Evolutionary conservation across 202 grass and related monocot genomes (phyloP).

Genomic region (Setaria viridis): DNA sequence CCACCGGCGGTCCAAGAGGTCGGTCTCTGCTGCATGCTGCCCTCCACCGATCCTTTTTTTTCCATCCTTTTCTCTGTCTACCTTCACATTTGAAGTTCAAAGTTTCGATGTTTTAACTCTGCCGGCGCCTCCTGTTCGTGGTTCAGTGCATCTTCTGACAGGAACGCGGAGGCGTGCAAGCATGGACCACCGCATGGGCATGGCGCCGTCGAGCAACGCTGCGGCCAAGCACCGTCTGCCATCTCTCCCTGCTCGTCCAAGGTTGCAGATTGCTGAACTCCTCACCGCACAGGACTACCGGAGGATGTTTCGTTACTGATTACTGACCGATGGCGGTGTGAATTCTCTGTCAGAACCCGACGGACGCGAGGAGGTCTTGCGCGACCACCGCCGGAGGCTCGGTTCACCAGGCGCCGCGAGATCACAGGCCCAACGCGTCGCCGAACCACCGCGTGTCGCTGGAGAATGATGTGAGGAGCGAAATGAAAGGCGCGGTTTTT

Average conservation of each 20-base stretch:
- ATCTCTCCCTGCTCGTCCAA: background rate
- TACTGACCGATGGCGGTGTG: constrained; percentile 1
- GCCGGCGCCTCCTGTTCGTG: background rate
- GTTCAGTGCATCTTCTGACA: constrained; percentile 60
- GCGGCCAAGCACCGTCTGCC: constrained; percentile 33
- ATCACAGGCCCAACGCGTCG: constrained; percentile 50
- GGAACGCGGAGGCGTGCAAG: constrained; percentile 52
- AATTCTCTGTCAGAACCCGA: constrained; percentile 44
- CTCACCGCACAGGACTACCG: background rate
- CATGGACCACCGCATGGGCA: constrained; percentile 38
- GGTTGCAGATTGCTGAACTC: background rate
- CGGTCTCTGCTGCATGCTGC: background rate
- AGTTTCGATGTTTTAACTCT: background rate
- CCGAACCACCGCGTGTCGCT: constrained; percentile 74
- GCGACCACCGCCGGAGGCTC: constrained; percentile 26
- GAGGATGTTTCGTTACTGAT: background rate
- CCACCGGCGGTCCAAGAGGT: constrained; percentile 70
- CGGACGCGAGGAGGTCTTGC: constrained; percentile 42
- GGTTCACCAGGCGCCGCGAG: constrained; percentile 33
- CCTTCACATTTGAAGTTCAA: background rate
- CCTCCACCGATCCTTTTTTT: background rate
- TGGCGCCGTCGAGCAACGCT: constrained; percentile 28
- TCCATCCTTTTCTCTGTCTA: background rate
- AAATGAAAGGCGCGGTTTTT: background rate
- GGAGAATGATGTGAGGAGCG: constrained; percentile 76